Evolutionary conservation across 768 basidiomycete species (phyloP).

Genomic region (Hypholoma sublateritium): DNA sequence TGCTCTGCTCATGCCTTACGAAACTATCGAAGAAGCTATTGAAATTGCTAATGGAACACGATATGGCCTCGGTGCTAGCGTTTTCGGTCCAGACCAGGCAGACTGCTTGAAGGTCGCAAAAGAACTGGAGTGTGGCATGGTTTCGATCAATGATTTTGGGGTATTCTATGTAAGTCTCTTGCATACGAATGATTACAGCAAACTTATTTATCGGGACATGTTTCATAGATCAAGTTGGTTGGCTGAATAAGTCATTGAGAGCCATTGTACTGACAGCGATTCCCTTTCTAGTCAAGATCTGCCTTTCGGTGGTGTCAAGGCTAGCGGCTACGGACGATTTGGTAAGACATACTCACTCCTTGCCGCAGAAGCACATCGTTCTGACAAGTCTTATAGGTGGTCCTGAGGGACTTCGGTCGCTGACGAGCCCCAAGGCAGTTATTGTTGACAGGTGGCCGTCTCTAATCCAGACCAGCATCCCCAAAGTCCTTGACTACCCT

Average conservation of each 20-base stretch:
- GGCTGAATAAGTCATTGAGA: constrained; percentile 4
- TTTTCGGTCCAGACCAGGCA: constrained; percentile 86
- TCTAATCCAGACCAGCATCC: constrained; percentile 81
- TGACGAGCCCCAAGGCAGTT: constrained; percentile 89
- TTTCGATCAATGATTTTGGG: constrained; percentile 93
- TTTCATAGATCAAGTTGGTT: constrained; percentile 63
- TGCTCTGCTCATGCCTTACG: constrained; percentile 83
- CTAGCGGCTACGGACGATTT: constrained; percentile 92
- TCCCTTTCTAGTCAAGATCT: constrained; percentile 68
- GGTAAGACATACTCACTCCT: constrained; percentile 42
- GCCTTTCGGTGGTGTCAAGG: constrained; percentile 93
- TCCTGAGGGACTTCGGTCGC: constrained; percentile 85
- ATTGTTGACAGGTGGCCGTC: constrained; percentile 86
- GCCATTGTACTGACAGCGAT: constrained; percentile 12
- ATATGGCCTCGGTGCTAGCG: constrained; percentile 91
- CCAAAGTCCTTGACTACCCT: constrained; percentile 84
- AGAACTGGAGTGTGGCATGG: constrained; percentile 91
- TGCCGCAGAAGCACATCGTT: constrained; percentile 6
- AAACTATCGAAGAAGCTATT: constrained; percentile 81
- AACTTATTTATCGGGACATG: constrained; percentile 12
- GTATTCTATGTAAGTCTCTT: constrained; percentile 71
- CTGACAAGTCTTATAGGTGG: constrained; percentile 58
- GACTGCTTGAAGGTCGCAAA: constrained; percentile 80
- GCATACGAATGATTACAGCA: not conserved
- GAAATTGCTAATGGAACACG: constrained; percentile 84